Evolutionary conservation across 345 rosid species (phyloP).

Genomic region (Xanthoceras sorbifolium): DNA sequence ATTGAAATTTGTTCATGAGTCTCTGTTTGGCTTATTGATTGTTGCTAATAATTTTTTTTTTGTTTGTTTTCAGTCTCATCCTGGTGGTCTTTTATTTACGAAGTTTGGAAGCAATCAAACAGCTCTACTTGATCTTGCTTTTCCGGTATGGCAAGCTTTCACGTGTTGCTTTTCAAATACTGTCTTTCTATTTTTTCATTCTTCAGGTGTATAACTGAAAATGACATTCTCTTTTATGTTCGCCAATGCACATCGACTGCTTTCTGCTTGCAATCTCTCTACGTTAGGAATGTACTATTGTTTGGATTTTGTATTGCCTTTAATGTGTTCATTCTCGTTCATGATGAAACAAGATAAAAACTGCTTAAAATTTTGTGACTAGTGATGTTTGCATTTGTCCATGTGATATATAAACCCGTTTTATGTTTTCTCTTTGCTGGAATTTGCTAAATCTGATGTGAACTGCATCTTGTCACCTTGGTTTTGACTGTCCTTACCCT

Average conservation of each 20-base stretch:
- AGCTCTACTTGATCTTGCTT: constrained; percentile 86
- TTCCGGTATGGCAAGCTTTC: constrained; percentile 60
- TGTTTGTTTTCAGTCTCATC: constrained; percentile 69
- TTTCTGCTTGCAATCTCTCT: background rate
- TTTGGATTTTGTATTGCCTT: background rate
- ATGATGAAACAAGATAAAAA: background rate
- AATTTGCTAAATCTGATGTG: background rate
- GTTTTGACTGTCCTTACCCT: background rate
- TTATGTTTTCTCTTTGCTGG: background rate
- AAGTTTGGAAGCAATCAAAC: constrained; percentile 95
- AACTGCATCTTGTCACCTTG: background rate
- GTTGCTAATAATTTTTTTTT: background rate
- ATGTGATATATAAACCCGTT: background rate
- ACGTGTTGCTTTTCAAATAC: background rate
- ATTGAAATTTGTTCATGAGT: background rate
- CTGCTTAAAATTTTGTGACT: background rate
- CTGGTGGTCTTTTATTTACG: constrained; percentile 89
- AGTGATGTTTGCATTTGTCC: background rate
- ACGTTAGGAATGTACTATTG: background rate
- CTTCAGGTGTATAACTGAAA: background rate
- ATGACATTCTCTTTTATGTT: background rate
- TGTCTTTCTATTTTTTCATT: background rate
- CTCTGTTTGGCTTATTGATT: background rate
- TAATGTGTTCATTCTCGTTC: background rate
- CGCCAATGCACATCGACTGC: background rate